Evolutionary conservation across 2,329 filamentous ascomycete species (phyloP), one percentile per base, ranked within the genome.

Genomic region (Chrysoporthe puriensis): DNA sequence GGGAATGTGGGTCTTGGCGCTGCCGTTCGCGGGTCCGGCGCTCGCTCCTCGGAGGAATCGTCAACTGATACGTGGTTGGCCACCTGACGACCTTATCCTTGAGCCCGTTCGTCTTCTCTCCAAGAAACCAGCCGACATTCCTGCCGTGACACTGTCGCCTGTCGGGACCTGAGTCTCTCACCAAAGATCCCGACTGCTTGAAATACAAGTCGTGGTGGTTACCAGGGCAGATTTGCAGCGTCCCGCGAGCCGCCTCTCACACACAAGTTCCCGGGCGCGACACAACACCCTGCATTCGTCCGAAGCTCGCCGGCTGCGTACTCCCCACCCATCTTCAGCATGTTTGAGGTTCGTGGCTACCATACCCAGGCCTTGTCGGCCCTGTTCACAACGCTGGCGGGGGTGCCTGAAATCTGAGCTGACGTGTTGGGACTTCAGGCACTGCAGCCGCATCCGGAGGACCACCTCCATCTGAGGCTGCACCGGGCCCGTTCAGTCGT

Each of bases 401-500:
- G 14, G 7, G 3, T n/a, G 5, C 13, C 21, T 36, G 9, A 34
- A 34, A 44, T 21, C 26, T 50, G 56, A 32, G n/a, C 63, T 65
- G 63, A 65, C 54, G 16, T n/a, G 26, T n/a, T 21, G 11, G 32
- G 32, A 57, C 13, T 44, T 32, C 61, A 76, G 78, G 76, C 77
- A 21, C 70, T 79, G 50, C 73, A 78, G 14, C 75, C 74, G 11
- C 64, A 91, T 75, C 90, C 90, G 52, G 87, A 89, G 77, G 90
- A 94, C 76, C 86, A 87, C 70, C 92, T 96, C 76, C 91, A 88
- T 71, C 84, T 97, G 62, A 91, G 94, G 70, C 84, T 92, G 71
- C 94, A 97, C 80, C 90, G 94, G 64, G 94, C 94, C 57, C 88
- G 91, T 70, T 94, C 91, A 34, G 91, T 97, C 43, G 84, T 96